phyloP scores from a whole-genome alignment of 129 eudicot genomes.

The Chrysanthemum makinoi region DNA sequence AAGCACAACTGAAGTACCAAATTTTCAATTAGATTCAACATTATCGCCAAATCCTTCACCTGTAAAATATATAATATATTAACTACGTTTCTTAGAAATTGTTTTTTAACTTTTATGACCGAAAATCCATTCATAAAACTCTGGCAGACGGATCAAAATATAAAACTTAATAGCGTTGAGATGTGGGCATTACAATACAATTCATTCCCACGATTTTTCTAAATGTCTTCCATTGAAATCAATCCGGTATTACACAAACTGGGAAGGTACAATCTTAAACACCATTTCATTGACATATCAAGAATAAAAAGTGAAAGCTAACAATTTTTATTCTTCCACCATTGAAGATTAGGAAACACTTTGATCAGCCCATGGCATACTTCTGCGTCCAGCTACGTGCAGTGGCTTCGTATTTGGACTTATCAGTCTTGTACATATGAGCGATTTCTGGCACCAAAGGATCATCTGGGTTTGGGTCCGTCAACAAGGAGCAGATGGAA shows the following conservation, averaged over 20 bases:
- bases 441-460: constrained; percentile 79
- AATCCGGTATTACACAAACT: constrained; percentile 40
- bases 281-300: constrained; percentile 14
- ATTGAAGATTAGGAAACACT: not conserved
- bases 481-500: constrained; percentile 67
- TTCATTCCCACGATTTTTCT: not conserved
- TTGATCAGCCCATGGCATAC: constrained; percentile 63
- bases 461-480: constrained; percentile 82
- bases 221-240: constrained; percentile 15
- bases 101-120: no score
- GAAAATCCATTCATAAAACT: no score
- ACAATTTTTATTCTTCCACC: constrained; percentile 36
- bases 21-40: no score
- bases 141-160: no score
- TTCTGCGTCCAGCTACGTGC: constrained; percentile 92
- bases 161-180: not conserved
- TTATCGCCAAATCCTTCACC: no score
- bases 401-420: constrained; percentile 65
- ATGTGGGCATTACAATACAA: not conserved
- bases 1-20: no score
- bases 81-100: no score
- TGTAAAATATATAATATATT: no score
- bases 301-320: constrained; percentile 26
- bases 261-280: constrained; percentile 21
- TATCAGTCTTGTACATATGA: constrained; percentile 78